A percentile compares a stretch with the other conserved stretches of the same genome.
Evolutionary conservation across 2,329 filamentous ascomycete species (phyloP).

Genomic region (Cordyceps pruinosa): DNA sequence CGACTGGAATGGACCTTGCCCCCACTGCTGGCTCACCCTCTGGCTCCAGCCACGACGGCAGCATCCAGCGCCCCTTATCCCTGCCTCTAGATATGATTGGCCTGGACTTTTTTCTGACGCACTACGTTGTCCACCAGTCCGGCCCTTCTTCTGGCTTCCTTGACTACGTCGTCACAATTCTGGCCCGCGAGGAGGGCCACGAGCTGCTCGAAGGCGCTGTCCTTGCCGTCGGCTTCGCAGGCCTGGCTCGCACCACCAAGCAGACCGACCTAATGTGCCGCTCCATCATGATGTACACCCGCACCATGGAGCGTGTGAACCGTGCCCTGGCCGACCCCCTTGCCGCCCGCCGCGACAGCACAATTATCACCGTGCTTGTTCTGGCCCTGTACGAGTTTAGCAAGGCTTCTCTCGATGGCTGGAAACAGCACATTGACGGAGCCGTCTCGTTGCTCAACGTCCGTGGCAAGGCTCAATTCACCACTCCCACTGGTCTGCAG

Average conservation of each 20-base stretch:
- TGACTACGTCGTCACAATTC: conserved; percentile 9
- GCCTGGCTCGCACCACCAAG: conserved; percentile 12
- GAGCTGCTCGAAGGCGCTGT: conserved; percentile 10
- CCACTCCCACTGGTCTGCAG: conserved; percentile 3
- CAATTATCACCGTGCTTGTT: conserved; percentile 11
- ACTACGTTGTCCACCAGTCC: conserved; percentile 10
- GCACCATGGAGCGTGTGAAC: conserved; percentile 12
- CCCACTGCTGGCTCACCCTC: background rate
- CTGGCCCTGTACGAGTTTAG: conserved; percentile 11
- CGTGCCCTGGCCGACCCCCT: conserved; percentile 8
- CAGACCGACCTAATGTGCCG: conserved; percentile 12
- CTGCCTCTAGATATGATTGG: conserved; percentile 11
- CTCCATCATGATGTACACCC: conserved; percentile 12
- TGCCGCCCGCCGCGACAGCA: conserved; percentile 11
- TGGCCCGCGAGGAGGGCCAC: conserved; percentile 10
- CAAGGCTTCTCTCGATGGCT: conserved; percentile 12
- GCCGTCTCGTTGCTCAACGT: conserved; percentile 11
- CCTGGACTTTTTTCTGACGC: conserved; percentile 11
- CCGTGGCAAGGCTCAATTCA: conserved; percentile 12
- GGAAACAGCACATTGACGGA: conserved; percentile 13
- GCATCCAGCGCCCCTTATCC: conserved; percentile 4
- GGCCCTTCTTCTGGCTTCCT: conserved; percentile 11
- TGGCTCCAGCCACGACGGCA: conserved; percentile 6
- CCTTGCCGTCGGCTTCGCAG: conserved; percentile 10
- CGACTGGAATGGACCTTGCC: conserved; percentile 1